Base-by-base conservation (phyloP, 2,329 filamentous ascomycete species). In the Botryosphaeria agaves region DNA sequence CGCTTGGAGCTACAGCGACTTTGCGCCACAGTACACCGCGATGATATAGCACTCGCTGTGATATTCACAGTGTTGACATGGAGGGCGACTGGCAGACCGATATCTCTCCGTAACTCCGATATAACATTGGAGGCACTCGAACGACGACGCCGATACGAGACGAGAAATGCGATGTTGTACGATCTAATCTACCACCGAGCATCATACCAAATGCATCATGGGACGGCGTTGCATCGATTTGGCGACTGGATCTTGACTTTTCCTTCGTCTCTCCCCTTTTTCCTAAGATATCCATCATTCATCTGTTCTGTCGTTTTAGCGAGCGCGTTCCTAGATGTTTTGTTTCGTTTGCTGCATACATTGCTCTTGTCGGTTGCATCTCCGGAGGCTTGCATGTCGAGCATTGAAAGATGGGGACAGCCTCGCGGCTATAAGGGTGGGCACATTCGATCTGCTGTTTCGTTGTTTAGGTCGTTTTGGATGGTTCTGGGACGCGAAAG, bases 1-100 rank as follows among this genome's bases (percentile, higher is more conserved):
- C 52, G 81, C 79, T 43, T 93, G 83, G 81, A 82, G 78, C 43
- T 83, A 79, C 52, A 78, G 80, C 48, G 81, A 87, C 54, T 91
- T 85, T 53, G 69, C 81, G 42, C 57, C 69, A 45, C 65, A 68
- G 41, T 75, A 72, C 49, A 69, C 69, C 38, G 76, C 81, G 38
- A 84, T 77, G 41, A 92, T 92, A 64, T 94, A 79, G 80, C 65
- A 69, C 71, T 57, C 65, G 71, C 47, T 57, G 29, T 24, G 27
- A 25, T 30, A 28, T 31, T 24, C 26, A 41, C 33, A 30, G 36
- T 33, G 20, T 32, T 34, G 12, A 19, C 20, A 36, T n/a, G n/a
- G n/a, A n/a, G n/a, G n/a, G n/a, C n/a, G n/a, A n/a, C n/a, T n/a
- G n/a, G n/a, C n/a, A n/a, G n/a, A n/a, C n/a, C n/a, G n/a, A n/a